phyloP scores from a whole-genome alignment of 2,329 filamentous ascomycete species.

The Fusarium phyllophilum region DNA sequence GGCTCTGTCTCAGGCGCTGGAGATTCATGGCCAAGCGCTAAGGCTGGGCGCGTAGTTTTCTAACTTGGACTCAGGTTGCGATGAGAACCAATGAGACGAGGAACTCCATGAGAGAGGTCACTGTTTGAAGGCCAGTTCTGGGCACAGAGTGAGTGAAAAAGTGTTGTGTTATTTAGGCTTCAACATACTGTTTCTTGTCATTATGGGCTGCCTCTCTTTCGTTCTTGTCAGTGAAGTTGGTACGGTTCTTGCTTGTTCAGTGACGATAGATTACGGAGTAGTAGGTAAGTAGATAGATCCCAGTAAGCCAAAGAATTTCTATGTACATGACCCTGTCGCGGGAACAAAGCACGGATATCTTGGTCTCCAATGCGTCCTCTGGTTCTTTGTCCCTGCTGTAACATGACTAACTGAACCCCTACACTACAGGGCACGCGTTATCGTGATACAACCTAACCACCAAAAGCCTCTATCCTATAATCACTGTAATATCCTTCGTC shows the following conservation, averaged over 20 bases:
- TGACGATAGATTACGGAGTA: neutral
- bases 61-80: neutral
- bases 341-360: conserved; percentile 9
- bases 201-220: conserved; percentile 29
- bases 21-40: conserved; percentile 12
- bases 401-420: neutral
- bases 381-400: neutral
- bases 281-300: neutral
- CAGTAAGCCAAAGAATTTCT: neutral
- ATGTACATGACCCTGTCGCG: neutral
- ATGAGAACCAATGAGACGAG: conserved; percentile 7
- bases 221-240: neutral
- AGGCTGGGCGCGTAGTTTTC: conserved; percentile 17
- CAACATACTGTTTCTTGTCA: neutral
- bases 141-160: neutral
- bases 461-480: neutral
- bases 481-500: neutral
- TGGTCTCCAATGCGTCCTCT: neutral
- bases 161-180: conserved; percentile 10
- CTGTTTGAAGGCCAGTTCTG: neutral
- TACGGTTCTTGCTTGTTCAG: neutral
- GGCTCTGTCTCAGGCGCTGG: conserved; percentile 12
- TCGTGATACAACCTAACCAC: neutral
- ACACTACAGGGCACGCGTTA: neutral
- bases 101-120: neutral